Evolutionary conservation across 1,284 basidiomycete species (phyloP), one percentile per base, ranked within the genome.

Genomic region (Somion occarium): DNA sequence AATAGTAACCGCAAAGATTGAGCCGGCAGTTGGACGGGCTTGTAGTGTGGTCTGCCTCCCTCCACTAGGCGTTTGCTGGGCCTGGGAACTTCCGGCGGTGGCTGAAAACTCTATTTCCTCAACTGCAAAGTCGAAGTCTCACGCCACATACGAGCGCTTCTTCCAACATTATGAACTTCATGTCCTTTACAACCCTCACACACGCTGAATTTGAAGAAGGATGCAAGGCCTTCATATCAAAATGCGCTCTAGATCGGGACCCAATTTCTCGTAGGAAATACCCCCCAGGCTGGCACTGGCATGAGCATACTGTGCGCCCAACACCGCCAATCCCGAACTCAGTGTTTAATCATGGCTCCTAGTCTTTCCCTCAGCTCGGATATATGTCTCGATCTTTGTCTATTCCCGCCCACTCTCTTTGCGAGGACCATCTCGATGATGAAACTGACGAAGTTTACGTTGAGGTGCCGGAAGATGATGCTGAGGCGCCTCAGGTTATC

Each of bases 121-220:
- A 61, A 51, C 65, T 67, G 51, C 46, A 61, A 20, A 38, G n/a
- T 3, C 4, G 11, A 0, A 37, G 59, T 72, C 60, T 42, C 80
- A 75, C 82, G 83, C 74, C 69, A 75, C 69, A 73, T 64, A 43
- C 39, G 43, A 19, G 25, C 27, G 3, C 12, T 5, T 60, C 53
- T 59, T 44, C 51, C 22, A 15, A 34, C 7, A 34, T 34, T 7
- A 34, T 15, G 7, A 15, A 7, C 7, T 15, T 34, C 30, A 34
- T 34, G 30, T 7, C 15, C 30, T 34, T 15, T 7, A 34, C 30
- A 15, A 34, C 5, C 3, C 55, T 64, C 50, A 75, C 78, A 65
- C 65, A 83, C 53, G 76, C 82, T 59, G 80, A 82, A 53, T 90
- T 88, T 60, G 79, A 84, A 51, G 50, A 63, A n/a, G 79, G 79